Evolutionary conservation across 192 early-diverging fungal species (phyloP), one percentile per base, ranked within the genome.

Genomic region (Coemansia sp.): DNA sequence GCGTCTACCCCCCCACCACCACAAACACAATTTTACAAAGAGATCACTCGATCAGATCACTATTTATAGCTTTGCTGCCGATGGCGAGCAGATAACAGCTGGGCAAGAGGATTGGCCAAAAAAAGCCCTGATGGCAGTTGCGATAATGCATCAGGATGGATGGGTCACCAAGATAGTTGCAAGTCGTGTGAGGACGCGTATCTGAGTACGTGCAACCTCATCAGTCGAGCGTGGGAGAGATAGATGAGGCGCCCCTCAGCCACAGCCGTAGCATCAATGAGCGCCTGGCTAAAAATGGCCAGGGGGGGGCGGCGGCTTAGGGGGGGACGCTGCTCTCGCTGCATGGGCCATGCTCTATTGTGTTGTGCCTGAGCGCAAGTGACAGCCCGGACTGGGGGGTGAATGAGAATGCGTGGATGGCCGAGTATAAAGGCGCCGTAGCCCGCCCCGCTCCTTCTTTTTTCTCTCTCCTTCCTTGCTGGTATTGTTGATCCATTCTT

Each of bases 1-100:
- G n/a, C 73, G 73, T 75, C 74, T 75, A 75, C 67, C 74, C 48
- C 72, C 7, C 42, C 25, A 17, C 34, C 31, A 50, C 39, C 39
- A 36, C 5, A 5, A 8, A 5, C 34, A 36, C 5, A 41, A 38
- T 38, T 38, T 38, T 41, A 14, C 11, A 42, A 42, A 55, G 51
- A 38, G 61, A 23, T 62, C 50, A 63, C 5, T 5, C 46, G 19
- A 48, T 48, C 8, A 48, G 46, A 48, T 48, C 46, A 48, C 46
- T 48, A 48, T 48, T 48, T 10, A 48, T 48, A 48, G 46, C 42
- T 48, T 10, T n/a, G n/a, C 19, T 19, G 19, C 7, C 19, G 46
- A 48, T 48, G 19, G 46, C 8, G 2, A n/a, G 19, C 46, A 48
- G 46, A 48, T 48, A 48, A 48, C n/a, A 9, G 9, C 46, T n/a